Conservation (phyloP, 129 eudicot genomes). For the Tagetes patula region DNA sequence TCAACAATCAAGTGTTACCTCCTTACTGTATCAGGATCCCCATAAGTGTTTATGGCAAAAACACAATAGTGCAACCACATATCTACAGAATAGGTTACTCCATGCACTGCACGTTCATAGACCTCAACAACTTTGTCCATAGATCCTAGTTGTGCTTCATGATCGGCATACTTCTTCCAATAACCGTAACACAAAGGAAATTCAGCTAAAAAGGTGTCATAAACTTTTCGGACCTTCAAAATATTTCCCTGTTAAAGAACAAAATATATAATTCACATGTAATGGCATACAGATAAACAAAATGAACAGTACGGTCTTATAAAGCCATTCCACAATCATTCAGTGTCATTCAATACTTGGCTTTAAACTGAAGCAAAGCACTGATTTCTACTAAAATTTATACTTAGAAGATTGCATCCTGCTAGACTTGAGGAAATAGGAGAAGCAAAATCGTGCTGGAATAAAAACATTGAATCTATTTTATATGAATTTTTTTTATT, state of each 20-base stretch:
- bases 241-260: conserved; percentile 52
- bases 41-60: conserved; percentile 70
- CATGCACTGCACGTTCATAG: conserved; percentile 89
- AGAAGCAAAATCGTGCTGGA: background rate
- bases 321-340: background rate
- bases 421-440: background rate
- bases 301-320: too few relatives aligned
- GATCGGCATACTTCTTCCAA: conserved; percentile 99
- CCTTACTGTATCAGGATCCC: conserved; percentile 81
- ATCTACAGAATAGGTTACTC: conserved; percentile 98
- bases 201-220: conserved; percentile 86
- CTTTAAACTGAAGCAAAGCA: background rate
- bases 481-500: background rate
- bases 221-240: conserved; percentile 68
- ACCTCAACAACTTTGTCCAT: conserved; percentile 91
- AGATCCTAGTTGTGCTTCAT: conserved; percentile 85
- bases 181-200: conserved; percentile 93
- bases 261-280: background rate
- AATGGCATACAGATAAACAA: background rate
- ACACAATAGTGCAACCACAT: conserved; percentile 95
- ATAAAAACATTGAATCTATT: background rate
- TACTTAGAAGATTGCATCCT: background rate
- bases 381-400: background rate
- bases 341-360: background rate
- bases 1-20: conserved; percentile 45